These are phyloP conservation scores for Cornus kousa DNA, from an alignment of 148 eudicot genomes.

Conservation along the genomic window DNA sequence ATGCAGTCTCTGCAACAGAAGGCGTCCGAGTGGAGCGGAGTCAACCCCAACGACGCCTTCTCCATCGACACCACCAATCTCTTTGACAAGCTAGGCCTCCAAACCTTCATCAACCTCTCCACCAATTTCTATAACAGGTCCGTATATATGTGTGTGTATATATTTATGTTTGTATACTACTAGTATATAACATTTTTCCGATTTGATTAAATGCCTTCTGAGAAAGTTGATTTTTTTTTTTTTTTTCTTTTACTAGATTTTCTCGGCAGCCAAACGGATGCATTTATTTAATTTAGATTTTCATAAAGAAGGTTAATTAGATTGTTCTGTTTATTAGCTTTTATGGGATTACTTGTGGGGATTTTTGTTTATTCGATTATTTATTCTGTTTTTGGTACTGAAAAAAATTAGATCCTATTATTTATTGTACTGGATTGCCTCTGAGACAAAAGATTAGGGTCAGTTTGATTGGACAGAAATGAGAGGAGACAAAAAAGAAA, in stretches of 20 bases:
- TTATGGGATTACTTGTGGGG: no score
- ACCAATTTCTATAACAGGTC: constrained; percentile 88
- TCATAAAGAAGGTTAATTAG: neutral
- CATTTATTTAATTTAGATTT: neutral
- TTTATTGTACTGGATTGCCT: no score
- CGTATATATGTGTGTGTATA: neutral
- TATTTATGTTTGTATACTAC: neutral
- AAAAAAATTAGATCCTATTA: no score
- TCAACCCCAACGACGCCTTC: constrained; percentile 61
- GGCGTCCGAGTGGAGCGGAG: constrained; percentile 87
- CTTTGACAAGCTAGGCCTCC: constrained; percentile 74
- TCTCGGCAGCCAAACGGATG: constrained; percentile 1
- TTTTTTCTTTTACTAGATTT: neutral
- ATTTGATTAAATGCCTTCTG: no score
- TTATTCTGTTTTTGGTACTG: no score
- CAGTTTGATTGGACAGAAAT: no score
- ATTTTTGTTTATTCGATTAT: no score
- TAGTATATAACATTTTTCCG: neutral
- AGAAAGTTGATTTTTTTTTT: no score
- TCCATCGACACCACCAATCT: constrained; percentile 81
- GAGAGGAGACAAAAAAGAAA: no score
- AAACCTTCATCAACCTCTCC: constrained; percentile 74
- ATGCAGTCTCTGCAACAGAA: constrained; percentile 89
- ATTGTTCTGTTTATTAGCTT: no score
- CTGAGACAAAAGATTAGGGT: no score